Base-by-base conservation (phyloP, 768 basidiomycete genomes). In the Piloderma croceum region DNA sequence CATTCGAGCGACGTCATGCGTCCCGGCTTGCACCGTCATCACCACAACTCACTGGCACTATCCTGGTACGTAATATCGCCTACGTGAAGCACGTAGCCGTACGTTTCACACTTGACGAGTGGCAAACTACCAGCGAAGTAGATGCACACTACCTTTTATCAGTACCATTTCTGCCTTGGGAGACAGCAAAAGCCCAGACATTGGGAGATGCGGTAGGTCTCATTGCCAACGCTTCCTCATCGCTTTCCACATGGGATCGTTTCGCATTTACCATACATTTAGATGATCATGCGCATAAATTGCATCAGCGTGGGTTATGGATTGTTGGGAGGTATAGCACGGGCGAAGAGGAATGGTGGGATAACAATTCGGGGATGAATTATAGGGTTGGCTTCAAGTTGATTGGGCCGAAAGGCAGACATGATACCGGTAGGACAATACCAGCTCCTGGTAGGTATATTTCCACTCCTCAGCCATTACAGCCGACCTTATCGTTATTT, bases 41-140 rank as follows among this genome's bases (percentile, higher is more conserved):
- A n/a, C n/a, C n/a, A n/a, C n/a, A n/a, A n/a, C n/a, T n/a, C n/a
- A 65, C 71, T 2, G 94, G 94, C 6, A 78, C 84, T 6, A 63
- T 96, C 41, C 74, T 90, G 36, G 90, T 91, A 15, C 77, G 82
- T 49, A 97, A 98, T 58, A 49, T 96, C 39, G 68, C 86, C 0
- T 98, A 86, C 46, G 81, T 86, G 59, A 98, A 98, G 63, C 70
- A 75, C 38, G 82, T 97, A 34, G 80, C 76, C 0, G 73, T 96
- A 1, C 70, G 93, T 1, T 98, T 93, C 59, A 97, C 94, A 2
- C 69, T 94, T 34, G 94, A 97, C 60, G 80, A 85, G 35, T 98
- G 94, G 94, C 79, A 84, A 46, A 98, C 93, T 3, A 87, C 88
- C 1, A 83, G 79, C 31, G 94, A 98, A 58, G 90, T 96, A 23